Conservation (phyloP, 306 rosid species). For the Ceratonia siliqua region DNA sequence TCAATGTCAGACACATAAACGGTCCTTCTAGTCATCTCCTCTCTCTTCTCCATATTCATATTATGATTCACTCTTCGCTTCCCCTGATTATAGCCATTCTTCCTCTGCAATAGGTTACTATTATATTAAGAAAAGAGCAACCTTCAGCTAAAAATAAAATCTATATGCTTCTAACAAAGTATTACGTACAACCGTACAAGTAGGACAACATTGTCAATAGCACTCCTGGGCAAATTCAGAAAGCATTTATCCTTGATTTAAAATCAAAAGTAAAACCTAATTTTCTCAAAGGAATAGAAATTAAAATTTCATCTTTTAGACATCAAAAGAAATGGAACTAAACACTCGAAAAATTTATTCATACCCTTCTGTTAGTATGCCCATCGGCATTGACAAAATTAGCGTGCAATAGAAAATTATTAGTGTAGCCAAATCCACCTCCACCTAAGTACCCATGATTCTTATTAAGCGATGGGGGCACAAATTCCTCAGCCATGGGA, state of each 20-base stretch:
- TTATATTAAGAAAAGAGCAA: conserved; percentile 18
- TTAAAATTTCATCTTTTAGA: not conserved
- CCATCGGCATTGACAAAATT: conserved; percentile 55
- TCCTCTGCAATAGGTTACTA: conserved; percentile 55
- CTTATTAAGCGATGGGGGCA: conserved; percentile 74
- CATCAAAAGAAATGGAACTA: conserved; percentile 5
- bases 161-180: not conserved
- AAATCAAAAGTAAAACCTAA: not conserved
- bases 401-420: conserved; percentile 48
- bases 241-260: not conserved
- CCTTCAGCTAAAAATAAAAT: not conserved
- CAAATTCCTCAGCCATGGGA: conserved; percentile 98
- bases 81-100: conserved; percentile 81
- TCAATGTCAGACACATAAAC: conserved; percentile 98
- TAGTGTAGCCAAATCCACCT: conserved; percentile 63
- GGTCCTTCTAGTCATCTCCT: conserved; percentile 93
- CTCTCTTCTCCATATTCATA: conserved; percentile 68
- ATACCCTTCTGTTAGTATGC: conserved; percentile 60
- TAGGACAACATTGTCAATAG: not conserved
- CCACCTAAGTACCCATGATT: conserved; percentile 52
- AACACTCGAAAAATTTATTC: conserved; percentile 1
- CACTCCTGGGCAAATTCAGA: not conserved
- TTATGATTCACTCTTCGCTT: conserved; percentile 69
- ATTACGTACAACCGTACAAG: too few relatives aligned
- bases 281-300: not conserved